Conservation (phyloP, 306 rosid species). For the Corylus americana region DNA sequence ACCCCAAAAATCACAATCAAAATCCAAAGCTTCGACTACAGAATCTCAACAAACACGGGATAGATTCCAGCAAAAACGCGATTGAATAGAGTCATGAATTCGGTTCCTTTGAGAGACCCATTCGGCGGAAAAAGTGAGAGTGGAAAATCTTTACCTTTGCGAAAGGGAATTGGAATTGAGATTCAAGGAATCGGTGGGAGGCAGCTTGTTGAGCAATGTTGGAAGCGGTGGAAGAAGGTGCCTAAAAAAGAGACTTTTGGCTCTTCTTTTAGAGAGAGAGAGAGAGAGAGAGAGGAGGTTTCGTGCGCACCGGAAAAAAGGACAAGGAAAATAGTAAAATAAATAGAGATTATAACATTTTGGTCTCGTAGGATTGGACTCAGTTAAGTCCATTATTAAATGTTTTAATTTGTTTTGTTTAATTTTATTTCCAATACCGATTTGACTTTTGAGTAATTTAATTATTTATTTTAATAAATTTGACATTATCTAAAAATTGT, state of each 20-base stretch:
- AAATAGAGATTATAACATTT: too few relatives aligned
- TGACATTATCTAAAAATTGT: too few relatives aligned
- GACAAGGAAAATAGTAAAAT: background rate
- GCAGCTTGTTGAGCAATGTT: constrained; percentile 4
- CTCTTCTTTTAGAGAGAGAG: background rate
- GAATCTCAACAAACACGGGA: background rate
- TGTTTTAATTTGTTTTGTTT: too few relatives aligned
- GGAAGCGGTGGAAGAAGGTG: background rate
- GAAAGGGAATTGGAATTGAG: constrained; percentile 20
- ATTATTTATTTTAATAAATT: too few relatives aligned
- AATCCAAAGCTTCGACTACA: background rate
- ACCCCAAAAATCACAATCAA: background rate
- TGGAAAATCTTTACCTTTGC: background rate
- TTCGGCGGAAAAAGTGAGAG: background rate
- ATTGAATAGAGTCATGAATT: constrained; percentile 7
- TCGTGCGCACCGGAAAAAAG: background rate
- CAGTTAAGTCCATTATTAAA: too few relatives aligned
- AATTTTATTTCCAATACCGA: too few relatives aligned
- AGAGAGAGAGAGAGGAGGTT: too few relatives aligned
- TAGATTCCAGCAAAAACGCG: background rate
- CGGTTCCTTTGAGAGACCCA: constrained; percentile 5
- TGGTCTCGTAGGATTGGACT: too few relatives aligned
- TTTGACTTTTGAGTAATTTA: too few relatives aligned
- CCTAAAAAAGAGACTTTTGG: background rate
- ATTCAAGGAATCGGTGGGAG: constrained; percentile 25